Percentiles rank a stretch among this genome's conserved stretches.
Evolutionary conservation across 129 eudicot genomes (phyloP).

Genomic region (Silybum marianum): DNA sequence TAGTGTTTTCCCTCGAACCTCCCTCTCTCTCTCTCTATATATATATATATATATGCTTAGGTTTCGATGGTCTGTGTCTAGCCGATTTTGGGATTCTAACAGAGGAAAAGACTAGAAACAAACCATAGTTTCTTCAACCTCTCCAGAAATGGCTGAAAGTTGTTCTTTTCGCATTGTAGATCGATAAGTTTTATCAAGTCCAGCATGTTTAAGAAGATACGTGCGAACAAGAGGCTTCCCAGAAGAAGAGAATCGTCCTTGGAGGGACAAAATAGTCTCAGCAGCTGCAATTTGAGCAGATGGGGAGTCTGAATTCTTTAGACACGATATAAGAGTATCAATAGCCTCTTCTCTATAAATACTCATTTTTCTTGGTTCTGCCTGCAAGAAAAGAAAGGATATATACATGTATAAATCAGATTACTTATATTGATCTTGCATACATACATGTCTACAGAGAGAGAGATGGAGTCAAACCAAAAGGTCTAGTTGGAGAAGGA

Average conservation of each 20-base stretch:
- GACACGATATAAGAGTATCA: conserved; percentile 65
- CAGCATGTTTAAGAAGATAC: conserved; percentile 64
- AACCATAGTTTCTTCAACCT: conserved; percentile 48
- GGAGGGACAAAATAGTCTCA: conserved; percentile 60
- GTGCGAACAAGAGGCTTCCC: conserved; percentile 63
- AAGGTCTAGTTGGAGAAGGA: conserved; percentile 86
- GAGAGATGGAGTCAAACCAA: conserved; percentile 51
- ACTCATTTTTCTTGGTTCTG: conserved; percentile 84
- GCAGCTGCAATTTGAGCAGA: conserved; percentile 68
- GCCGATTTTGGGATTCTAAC: background rate
- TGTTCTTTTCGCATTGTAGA: conserved; percentile 58
- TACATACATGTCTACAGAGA: conserved; percentile 1
- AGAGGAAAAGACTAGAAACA: conserved; percentile 6
- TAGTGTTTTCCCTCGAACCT: too few relatives aligned
- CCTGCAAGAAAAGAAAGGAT: conserved; percentile 35
- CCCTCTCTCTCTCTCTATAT: too few relatives aligned
- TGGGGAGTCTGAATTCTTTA: conserved; percentile 64
- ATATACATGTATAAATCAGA: background rate
- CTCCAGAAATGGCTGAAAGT: conserved; percentile 37
- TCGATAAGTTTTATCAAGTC: conserved; percentile 52
- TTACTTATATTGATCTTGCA: background rate
- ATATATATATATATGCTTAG: too few relatives aligned
- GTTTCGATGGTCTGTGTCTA: too few relatives aligned
- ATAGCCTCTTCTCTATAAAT: conserved; percentile 87
- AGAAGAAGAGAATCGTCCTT: conserved; percentile 69